phyloP scores from a whole-genome alignment of 225 moss, liverwort and hornwort species.

The Physcomitrellopsis africana region DNA sequence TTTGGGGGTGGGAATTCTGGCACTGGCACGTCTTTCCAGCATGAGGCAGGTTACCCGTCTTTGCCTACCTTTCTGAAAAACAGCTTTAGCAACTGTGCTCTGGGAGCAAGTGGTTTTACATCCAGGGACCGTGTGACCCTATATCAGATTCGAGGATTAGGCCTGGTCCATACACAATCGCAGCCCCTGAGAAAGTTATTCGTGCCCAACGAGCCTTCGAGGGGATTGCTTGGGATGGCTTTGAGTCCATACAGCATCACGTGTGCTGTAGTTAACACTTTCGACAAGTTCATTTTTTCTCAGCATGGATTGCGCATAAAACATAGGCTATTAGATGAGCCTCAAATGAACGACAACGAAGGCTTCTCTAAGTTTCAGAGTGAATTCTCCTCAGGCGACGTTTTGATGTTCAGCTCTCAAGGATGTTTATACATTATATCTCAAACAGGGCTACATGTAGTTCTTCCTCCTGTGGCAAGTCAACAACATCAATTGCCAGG shows the following conservation, averaged over 20 bases:
- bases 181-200: slow-evolving; percentile 68
- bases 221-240: slow-evolving; percentile 61
- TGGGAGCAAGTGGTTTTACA: slow-evolving; percentile 85
- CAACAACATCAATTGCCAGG: slow-evolving; percentile 34
- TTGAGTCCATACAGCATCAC: slow-evolving; percentile 75
- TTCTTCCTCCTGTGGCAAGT: slow-evolving; percentile 80
- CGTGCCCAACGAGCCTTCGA: slow-evolving; percentile 48
- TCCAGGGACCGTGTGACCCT: slow-evolving; percentile 58
- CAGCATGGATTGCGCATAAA: slow-evolving; percentile 41
- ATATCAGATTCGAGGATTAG: slow-evolving; percentile 39
- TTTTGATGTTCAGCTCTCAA: slow-evolving; percentile 67
- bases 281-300: slow-evolving; percentile 35
- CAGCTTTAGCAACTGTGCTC: slow-evolving; percentile 19
- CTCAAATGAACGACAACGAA: slow-evolving; percentile 27
- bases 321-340: slow-evolving; percentile 38
- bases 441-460: slow-evolving; percentile 80
- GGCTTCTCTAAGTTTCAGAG: slow-evolving; percentile 27
- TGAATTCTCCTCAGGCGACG: slow-evolving; percentile 23
- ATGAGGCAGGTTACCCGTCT: slow-evolving; percentile 5
- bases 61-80: slow-evolving; percentile 29
- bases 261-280: slow-evolving; percentile 36
- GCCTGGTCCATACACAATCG: slow-evolving; percentile 32
- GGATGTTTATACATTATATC: slow-evolving; percentile 82
- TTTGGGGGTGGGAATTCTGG: slow-evolving; percentile 25
- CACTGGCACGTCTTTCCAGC: slow-evolving; percentile 21